Conservation (phyloP, 2,329 filamentous ascomycete genomes). For the Fusarium virguliforme region DNA sequence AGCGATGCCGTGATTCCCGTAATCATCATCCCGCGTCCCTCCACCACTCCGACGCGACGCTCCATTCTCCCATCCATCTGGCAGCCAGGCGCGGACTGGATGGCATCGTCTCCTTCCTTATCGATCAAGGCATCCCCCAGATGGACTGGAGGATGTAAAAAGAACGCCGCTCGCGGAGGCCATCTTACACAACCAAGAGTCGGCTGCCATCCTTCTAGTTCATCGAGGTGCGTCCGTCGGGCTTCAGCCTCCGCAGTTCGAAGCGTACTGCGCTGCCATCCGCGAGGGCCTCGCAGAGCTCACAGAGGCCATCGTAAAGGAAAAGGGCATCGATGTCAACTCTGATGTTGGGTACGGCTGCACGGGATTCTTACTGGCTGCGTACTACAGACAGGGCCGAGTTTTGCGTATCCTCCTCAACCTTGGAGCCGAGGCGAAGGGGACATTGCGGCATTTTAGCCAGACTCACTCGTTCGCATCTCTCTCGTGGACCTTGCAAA, state of each 20-base stretch:
- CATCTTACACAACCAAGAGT: constrained; percentile 11
- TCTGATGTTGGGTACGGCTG: constrained; percentile 5
- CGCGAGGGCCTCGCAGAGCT: not conserved
- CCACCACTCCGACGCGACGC: not conserved
- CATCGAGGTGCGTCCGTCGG: constrained; percentile 1
- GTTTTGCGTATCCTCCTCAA: not conserved
- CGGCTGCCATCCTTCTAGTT: constrained; percentile 12
- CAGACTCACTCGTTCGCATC: constrained; percentile 11
- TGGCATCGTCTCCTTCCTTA: constrained; percentile 8
- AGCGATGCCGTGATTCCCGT: constrained; percentile 4
- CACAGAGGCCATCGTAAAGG: not conserved
- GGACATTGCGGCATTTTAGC: not conserved
- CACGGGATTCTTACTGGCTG: constrained; percentile 1
- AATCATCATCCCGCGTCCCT: constrained; percentile 1
- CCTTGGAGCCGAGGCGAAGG: constrained; percentile 9
- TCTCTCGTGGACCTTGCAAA: not conserved
- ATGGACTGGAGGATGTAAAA: not conserved
- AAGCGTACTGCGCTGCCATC: constrained; percentile 2
- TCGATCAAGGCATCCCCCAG: constrained; percentile 7
- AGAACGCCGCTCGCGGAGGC: constrained; percentile 8
- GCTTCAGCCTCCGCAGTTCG: constrained; percentile 4
- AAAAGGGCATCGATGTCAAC: constrained; percentile 1
- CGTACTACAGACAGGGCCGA: not conserved
- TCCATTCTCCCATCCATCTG: constrained; percentile 11
- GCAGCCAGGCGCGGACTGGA: constrained; percentile 8